Conservation (phyloP, 2,329 filamentous ascomycete species). For the Berkeleyomyces basicola region DNA sequence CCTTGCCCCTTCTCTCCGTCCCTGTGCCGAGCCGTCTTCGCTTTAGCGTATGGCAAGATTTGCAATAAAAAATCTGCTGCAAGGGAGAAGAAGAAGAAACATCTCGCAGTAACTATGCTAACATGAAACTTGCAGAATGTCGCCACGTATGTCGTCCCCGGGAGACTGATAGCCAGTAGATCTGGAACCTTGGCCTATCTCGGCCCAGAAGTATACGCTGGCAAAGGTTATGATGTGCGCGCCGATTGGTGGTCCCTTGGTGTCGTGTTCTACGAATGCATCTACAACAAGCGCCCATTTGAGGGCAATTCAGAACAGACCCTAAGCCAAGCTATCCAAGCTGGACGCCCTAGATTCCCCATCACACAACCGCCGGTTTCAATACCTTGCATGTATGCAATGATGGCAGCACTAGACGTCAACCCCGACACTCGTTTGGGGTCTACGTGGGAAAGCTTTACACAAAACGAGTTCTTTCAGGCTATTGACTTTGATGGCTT, state of each 20-base stretch:
- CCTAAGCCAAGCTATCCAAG: conserved; percentile 64
- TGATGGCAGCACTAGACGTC: conserved; percentile 65
- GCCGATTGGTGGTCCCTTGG: conserved; percentile 98
- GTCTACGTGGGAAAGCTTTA: conserved; percentile 73
- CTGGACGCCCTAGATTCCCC: conserved; percentile 72
- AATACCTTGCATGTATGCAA: conserved; percentile 74
- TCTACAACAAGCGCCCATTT: conserved; percentile 97
- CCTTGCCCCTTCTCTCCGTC: neutral
- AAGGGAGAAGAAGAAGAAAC: neutral
- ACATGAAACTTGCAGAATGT: conserved; percentile 53
- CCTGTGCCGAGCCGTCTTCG: neutral
- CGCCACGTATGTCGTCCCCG: conserved; percentile 75
- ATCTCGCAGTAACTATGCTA: conserved; percentile 18
- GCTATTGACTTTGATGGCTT: conserved; percentile 69
- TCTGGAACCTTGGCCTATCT: conserved; percentile 93
- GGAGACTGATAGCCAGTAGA: conserved; percentile 78
- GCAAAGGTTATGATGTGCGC: conserved; percentile 73
- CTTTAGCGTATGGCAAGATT: neutral
- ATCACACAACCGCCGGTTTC: conserved; percentile 83
- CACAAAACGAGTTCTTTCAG: conserved; percentile 76
- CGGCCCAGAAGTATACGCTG: conserved; percentile 85
- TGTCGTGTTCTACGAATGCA: conserved; percentile 98
- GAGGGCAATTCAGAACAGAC: conserved; percentile 74
- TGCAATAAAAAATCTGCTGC: neutral
- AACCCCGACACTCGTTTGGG: conserved; percentile 72